Conservation (phyloP, 1,284 basidiomycete genomes). For the Cryptococcus wingfieldii region DNA sequence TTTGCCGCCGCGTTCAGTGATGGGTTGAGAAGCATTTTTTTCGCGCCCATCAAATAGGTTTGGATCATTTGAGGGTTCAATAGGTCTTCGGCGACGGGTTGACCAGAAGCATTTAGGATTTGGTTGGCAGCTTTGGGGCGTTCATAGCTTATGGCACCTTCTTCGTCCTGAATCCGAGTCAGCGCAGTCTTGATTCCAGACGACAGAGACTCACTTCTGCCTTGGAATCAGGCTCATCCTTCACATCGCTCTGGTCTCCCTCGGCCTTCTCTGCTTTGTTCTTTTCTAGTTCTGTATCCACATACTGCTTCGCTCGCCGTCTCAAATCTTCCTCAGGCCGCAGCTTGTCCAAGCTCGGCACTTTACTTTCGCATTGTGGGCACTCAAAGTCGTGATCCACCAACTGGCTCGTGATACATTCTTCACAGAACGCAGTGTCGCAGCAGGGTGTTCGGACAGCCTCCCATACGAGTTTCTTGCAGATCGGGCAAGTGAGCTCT, state of each 20-base stretch:
- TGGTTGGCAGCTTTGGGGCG: conserved; percentile 12
- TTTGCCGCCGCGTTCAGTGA: conserved; percentile 5
- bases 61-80: conserved; percentile 31
- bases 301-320: conserved; percentile 70
- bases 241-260: conserved; percentile 29
- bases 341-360: conserved; percentile 79
- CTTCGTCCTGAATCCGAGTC: conserved; percentile 4
- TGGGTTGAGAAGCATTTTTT: conserved; percentile 29
- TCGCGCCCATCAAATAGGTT: conserved; percentile 27
- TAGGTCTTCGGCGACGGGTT: conserved; percentile 17
- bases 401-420: conserved; percentile 85
- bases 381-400: conserved; percentile 90
- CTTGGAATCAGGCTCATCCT: conserved; percentile 22
- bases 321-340: conserved; percentile 71
- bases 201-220: neutral
- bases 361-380: conserved; percentile 78
- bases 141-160: conserved; percentile 13
- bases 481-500: conserved; percentile 75
- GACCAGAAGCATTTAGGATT: conserved; percentile 13
- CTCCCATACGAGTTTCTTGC: conserved; percentile 82
- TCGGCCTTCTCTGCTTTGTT: conserved; percentile 59
- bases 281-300: conserved; percentile 76
- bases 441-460: conserved; percentile 90
- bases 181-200: neutral
- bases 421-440: conserved; percentile 83